A percentile compares a stretch with the other conserved stretches of the same genome.
These are phyloP conservation scores for Camellia granthamiana DNA, from an alignment of 148 eudicot species.

Conservation along the genomic window DNA sequence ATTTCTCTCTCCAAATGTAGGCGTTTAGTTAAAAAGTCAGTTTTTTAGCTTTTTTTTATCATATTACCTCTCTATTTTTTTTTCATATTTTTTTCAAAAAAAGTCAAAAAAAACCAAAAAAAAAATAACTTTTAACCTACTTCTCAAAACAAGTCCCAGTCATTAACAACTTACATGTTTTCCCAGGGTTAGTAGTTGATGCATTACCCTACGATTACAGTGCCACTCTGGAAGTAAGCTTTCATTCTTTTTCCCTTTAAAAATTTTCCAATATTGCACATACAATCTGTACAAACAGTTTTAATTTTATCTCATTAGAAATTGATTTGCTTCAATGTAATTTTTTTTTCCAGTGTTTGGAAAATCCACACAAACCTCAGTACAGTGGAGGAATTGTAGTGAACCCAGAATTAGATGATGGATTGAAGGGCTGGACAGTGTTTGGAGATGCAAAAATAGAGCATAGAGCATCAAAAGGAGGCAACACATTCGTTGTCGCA, in stretches of 20 bases:
- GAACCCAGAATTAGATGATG: slow-evolving; percentile 52
- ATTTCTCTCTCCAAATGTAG: no score
- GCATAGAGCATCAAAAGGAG: slow-evolving; percentile 25
- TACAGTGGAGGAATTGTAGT: slow-evolving; percentile 59
- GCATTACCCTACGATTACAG: slow-evolving; percentile 37
- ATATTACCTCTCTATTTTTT: no score
- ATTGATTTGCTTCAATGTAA: background rate
- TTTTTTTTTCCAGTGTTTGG: slow-evolving; percentile 45
- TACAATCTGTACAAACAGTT: no score
- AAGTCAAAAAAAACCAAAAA: no score
- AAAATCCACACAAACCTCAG: slow-evolving; percentile 45
- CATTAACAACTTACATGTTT: background rate
- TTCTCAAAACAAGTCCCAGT: no score
- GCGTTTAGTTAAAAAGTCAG: no score
- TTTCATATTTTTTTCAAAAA: no score
- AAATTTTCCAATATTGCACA: background rate
- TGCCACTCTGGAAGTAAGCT: slow-evolving; percentile 28
- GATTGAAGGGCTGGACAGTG: slow-evolving; percentile 50
- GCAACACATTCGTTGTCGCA: slow-evolving; percentile 50
- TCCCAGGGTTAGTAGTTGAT: slow-evolving; percentile 26
- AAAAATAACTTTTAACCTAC: no score
- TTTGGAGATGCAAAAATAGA: slow-evolving; percentile 39
- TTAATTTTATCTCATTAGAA: background rate
- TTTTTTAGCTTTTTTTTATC: no score
- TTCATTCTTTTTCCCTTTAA: background rate